Conservation (phyloP, 179 eudicot species). For the Sideroxylon spinosum region DNA sequence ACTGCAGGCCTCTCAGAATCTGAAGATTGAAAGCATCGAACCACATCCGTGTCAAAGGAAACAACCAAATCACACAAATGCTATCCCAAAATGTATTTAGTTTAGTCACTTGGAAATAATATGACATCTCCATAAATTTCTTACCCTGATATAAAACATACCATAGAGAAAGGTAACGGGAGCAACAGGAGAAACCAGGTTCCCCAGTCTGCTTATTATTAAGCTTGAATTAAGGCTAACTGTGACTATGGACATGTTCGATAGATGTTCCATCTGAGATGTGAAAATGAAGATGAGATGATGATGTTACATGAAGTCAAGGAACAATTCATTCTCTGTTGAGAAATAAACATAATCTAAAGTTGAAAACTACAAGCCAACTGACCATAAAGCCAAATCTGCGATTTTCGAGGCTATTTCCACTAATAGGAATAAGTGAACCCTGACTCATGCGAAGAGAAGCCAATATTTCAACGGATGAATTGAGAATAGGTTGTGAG, state of each 20-base stretch:
- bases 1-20: conserved; percentile 77
- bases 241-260: conserved; percentile 48
- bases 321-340: not conserved
- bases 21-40: conserved; percentile 27
- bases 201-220: conserved; percentile 67
- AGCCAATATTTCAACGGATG: conserved; percentile 60
- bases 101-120: not conserved
- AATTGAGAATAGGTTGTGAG: conserved; percentile 67
- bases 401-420: conserved; percentile 48
- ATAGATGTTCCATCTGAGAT: conserved; percentile 52
- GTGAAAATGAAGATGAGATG: not conserved
- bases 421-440: conserved; percentile 54
- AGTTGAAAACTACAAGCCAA: conserved; percentile 7
- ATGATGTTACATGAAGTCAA: not conserved
- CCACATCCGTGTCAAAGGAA: not conserved
- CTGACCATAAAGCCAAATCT: conserved; percentile 83
- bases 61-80: not conserved
- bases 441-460: conserved; percentile 53
- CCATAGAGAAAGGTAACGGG: conserved; percentile 89
- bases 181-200: conserved; percentile 64
- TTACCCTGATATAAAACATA: conserved; percentile 21
- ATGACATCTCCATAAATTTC: not conserved
- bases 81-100: not conserved
- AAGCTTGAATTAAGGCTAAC: conserved; percentile 52
- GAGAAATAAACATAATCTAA: not conserved